phyloP scores from a whole-genome alignment of 768 basidiomycete genomes.

The Rhodocollybia butyracea region DNA sequence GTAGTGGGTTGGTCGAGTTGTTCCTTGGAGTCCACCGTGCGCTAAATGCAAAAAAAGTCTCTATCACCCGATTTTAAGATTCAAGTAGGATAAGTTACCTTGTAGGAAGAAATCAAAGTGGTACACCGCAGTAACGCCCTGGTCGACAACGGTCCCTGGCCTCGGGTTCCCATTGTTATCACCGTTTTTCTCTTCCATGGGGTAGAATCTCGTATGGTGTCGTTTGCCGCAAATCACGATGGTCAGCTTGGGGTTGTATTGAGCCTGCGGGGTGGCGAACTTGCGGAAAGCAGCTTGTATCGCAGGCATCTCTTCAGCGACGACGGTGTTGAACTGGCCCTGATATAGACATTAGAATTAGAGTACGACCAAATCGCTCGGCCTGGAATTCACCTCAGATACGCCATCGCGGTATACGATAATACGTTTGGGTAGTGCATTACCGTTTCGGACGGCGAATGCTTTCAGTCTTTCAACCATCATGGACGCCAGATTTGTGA shows the following conservation, averaged over 20 bases:
- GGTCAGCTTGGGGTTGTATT: constrained; percentile 55
- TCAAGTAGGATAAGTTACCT: too few relatives aligned
- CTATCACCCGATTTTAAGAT: too few relatives aligned
- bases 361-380: neutral
- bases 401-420: constrained; percentile 81
- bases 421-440: constrained; percentile 59
- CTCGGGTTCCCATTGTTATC: constrained; percentile 71
- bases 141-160: constrained; percentile 80
- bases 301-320: constrained; percentile 60
- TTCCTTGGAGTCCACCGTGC: constrained; percentile 73
- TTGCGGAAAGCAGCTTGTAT: constrained; percentile 58
- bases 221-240: constrained; percentile 73
- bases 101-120: constrained; percentile 68
- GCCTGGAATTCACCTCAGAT: constrained; percentile 58
- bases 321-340: constrained; percentile 70
- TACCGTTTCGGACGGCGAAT: constrained; percentile 44
- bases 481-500: constrained; percentile 62
- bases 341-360: constrained; percentile 34
- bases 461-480: constrained; percentile 59
- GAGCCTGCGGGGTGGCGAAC: constrained; percentile 35
- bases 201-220: constrained; percentile 62
- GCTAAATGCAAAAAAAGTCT: constrained; percentile 36
- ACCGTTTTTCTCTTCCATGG: constrained; percentile 45
- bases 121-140: constrained; percentile 67
- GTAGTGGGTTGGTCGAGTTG: constrained; percentile 75